These are phyloP conservation scores for Kwoniella mangroviensis DNA, from an alignment of 768 basidiomycete species.

Conservation along the genomic window DNA sequence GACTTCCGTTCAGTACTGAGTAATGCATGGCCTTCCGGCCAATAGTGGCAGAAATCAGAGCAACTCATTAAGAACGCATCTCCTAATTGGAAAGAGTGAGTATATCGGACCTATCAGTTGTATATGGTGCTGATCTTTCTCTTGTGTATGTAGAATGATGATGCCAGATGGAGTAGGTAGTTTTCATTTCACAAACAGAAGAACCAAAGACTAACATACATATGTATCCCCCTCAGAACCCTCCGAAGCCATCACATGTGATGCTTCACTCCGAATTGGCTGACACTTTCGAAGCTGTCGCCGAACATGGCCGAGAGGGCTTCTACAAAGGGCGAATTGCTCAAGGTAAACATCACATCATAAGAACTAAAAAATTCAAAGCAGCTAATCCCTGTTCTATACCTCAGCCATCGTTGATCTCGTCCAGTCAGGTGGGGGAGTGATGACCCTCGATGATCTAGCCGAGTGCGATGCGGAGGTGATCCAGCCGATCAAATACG, in stretches of 20 bases:
- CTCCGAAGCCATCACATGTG: conserved; percentile 80
- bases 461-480: conserved; percentile 77
- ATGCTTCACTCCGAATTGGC: conserved; percentile 81
- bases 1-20: background rate
- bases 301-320: conserved; percentile 80
- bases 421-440: conserved; percentile 81
- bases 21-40: background rate
- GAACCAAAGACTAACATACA: no score
- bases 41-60: conserved; percentile 67
- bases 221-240: conserved; percentile 45
- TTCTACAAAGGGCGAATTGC: conserved; percentile 94
- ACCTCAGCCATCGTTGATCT: conserved; percentile 58
- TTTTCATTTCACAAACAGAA: conserved; percentile 33
- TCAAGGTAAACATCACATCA: conserved; percentile 67
- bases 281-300: conserved; percentile 78
- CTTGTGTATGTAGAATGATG: conserved; percentile 52
- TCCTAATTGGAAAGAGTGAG: conserved; percentile 72
- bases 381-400: no score
- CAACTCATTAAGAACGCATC: conserved; percentile 78
- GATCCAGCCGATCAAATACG: conserved; percentile 90
- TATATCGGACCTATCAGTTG: background rate
- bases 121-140: conserved; percentile 11
- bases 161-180: conserved; percentile 51
- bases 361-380: conserved; percentile 33
- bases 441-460: conserved; percentile 93